These are phyloP conservation scores for Botrytis paeoniae DNA, from an alignment of 2,329 filamentous ascomycete genomes.

Conservation along the genomic window DNA sequence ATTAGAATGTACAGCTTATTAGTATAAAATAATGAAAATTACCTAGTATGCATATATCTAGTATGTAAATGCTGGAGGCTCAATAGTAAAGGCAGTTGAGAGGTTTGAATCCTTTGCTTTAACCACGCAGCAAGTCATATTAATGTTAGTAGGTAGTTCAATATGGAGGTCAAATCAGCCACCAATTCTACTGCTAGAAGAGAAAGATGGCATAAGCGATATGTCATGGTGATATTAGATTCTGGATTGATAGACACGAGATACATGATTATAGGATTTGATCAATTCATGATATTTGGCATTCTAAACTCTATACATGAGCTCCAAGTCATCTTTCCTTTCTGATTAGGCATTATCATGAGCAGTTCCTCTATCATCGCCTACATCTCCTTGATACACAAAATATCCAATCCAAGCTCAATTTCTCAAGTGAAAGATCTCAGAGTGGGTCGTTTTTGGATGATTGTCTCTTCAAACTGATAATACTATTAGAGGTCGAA, in stretches of 20 bases:
- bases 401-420: conserved; percentile 8
- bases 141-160: neutral
- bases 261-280: neutral
- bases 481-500: conserved; percentile 20
- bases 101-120: neutral
- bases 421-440: conserved; percentile 30
- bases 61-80: neutral
- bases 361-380: conserved; percentile 2
- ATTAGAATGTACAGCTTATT: neutral
- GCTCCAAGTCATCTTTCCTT: neutral
- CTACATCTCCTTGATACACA: conserved; percentile 8
- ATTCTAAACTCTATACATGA: conserved; percentile 12
- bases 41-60: neutral
- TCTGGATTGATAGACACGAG: neutral
- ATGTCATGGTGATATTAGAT: neutral
- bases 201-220: neutral
- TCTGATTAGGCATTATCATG: neutral
- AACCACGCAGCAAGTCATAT: neutral
- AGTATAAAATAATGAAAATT: neutral
- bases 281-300: neutral
- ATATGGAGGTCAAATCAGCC: neutral
- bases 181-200: neutral
- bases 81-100: neutral
- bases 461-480: conserved; percentile 43
- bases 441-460: conserved; percentile 28